Evolutionary conservation across 352 stramenopile species (phyloP).

Genomic region (Aphanomyces invadans): DNA sequence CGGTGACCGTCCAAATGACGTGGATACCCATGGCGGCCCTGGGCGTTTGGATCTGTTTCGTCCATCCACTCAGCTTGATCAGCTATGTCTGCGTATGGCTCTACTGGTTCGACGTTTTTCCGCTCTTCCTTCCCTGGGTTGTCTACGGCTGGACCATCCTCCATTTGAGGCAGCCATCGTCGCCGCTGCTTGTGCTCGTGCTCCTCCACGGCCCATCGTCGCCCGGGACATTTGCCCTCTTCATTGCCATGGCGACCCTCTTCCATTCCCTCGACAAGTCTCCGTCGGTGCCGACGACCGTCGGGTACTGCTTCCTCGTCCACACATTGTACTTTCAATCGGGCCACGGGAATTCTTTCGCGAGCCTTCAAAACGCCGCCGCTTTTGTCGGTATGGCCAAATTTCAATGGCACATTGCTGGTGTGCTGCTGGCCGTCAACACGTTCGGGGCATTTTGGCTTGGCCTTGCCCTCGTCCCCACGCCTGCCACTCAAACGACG

Average conservation of each 20-base stretch:
- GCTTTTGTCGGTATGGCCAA: constrained; percentile 84
- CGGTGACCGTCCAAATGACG: background rate
- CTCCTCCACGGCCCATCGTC: constrained; percentile 60
- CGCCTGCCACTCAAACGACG: background rate
- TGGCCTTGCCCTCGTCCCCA: background rate
- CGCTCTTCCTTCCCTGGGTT: constrained; percentile 12
- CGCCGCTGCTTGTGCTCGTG: constrained; percentile 39
- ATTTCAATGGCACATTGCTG: constrained; percentile 73
- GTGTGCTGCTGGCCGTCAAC: constrained; percentile 75
- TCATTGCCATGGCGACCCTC: background rate
- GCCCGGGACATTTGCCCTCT: constrained; percentile 35
- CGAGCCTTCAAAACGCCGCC: constrained; percentile 83
- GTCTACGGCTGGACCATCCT: background rate
- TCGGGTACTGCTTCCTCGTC: constrained; percentile 32
- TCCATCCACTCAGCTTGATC: constrained; percentile 1
- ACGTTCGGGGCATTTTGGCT: constrained; percentile 67
- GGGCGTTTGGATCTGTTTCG: background rate
- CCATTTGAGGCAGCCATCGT: background rate
- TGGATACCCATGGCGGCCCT: background rate
- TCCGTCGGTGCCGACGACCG: background rate
- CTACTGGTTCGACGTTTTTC: constrained; percentile 8
- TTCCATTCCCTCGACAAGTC: too few species aligned
- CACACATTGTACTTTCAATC: constrained; percentile 52
- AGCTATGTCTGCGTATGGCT: constrained; percentile 12
- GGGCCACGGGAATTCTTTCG: constrained; percentile 85